Percentiles rank a stretch among this genome's conserved stretches.
Evolutionary conservation across 371 early-diverging fungal genomes (phyloP).

Genomic region (Lichtheimia corymbifera): DNA sequence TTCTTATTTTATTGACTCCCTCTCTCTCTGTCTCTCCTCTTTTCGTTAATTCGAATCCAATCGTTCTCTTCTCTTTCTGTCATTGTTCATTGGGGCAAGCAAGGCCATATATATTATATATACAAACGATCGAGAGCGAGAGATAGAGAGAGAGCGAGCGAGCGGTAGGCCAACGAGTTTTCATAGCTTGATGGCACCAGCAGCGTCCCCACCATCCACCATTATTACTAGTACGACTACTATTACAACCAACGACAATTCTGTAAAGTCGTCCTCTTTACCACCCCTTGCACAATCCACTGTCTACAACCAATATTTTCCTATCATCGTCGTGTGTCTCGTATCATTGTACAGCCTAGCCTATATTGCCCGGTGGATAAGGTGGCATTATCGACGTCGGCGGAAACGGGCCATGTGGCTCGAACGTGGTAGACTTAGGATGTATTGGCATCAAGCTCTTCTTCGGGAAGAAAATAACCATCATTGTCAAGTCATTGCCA

Average conservation of each 20-base stretch:
- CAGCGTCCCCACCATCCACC: not conserved
- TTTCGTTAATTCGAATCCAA: not conserved
- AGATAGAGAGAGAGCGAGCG: no score
- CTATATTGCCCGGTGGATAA: conserved; percentile 10
- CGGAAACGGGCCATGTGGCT: conserved; percentile 12
- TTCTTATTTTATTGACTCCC: not conserved
- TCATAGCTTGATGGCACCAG: no score
- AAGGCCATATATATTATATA: no score
- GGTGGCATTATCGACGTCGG: conserved; percentile 20
- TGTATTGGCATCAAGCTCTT: conserved; percentile 13
- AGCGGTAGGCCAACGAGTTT: no score
- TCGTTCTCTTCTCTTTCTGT: no score
- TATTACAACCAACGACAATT: not conserved
- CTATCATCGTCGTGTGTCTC: conserved; percentile 9
- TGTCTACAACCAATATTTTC: conserved; percentile 4
- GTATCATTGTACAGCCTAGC: conserved; percentile 10
- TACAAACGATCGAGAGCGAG: no score
- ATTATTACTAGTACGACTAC: not conserved
- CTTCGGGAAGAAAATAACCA: no score
- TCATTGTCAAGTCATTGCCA: no score
- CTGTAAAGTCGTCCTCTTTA: no score
- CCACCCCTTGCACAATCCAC: conserved; percentile 4
- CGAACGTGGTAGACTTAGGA: conserved; percentile 18
- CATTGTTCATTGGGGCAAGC: no score
- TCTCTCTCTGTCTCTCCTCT: not conserved